These are phyloP conservation scores for Acanthamoeba healyi DNA, from an alignment of 208 protist species.

Conservation along the genomic window DNA sequence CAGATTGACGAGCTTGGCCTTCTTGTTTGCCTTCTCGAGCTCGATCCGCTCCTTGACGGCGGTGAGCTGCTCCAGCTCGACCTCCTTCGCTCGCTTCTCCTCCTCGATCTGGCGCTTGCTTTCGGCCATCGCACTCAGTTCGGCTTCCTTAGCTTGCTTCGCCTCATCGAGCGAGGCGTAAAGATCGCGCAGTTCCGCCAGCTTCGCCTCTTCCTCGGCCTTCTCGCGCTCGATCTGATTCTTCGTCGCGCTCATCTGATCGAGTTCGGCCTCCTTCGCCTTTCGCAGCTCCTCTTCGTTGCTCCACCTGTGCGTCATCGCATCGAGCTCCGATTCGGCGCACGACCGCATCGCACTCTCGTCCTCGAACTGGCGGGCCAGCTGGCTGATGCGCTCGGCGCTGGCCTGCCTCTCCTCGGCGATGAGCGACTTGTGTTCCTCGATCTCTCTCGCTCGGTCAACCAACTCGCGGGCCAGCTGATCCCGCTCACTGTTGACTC, in stretches of 20 bases:
- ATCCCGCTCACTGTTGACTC: neutral
- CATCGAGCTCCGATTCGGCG: neutral
- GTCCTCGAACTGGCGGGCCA: neutral
- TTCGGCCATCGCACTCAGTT: neutral
- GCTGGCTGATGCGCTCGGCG: neutral
- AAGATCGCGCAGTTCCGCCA: neutral
- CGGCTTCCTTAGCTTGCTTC: neutral
- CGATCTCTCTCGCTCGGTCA: neutral
- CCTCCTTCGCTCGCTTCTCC: neutral
- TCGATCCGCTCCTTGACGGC: constrained; percentile 30
- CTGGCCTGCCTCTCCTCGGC: neutral
- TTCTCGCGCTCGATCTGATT: neutral
- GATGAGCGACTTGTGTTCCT: neutral
- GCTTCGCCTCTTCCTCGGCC: neutral
- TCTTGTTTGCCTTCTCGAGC: constrained; percentile 7
- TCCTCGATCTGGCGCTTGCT: neutral
- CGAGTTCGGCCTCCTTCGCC: constrained; percentile 45
- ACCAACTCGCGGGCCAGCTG: neutral
- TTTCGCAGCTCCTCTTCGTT: neutral
- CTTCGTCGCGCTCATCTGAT: neutral
- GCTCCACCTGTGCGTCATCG: neutral
- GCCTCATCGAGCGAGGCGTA: neutral
- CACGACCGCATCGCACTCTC: neutral
- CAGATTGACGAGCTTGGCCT: neutral
- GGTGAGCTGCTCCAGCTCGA: neutral